These are phyloP conservation scores for Phytophthora vignae DNA, from an alignment of 352 stramenopile genomes.

Conservation along the genomic window DNA sequence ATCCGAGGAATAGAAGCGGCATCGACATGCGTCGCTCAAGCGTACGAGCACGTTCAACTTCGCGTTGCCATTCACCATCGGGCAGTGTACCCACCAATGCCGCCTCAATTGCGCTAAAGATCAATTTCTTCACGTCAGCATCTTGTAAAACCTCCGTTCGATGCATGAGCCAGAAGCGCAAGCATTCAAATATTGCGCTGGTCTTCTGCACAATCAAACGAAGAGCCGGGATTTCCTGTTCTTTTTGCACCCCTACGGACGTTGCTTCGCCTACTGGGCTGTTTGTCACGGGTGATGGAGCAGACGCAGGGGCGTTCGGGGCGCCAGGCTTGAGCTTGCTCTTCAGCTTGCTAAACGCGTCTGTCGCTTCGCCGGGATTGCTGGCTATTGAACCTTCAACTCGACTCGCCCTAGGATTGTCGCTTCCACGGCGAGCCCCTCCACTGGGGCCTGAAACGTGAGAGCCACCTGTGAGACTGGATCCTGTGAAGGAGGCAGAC, in stretches of 20 bases:
- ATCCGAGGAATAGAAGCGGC: constrained; percentile 82
- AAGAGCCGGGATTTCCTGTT: constrained; percentile 76
- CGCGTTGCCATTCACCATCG: constrained; percentile 80
- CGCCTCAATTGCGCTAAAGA: constrained; percentile 88
- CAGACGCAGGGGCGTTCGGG: constrained; percentile 38
- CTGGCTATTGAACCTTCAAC: constrained; percentile 39
- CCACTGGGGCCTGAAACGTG: constrained; percentile 14
- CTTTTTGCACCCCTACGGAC: constrained; percentile 20
- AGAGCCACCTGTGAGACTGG: constrained; percentile 35
- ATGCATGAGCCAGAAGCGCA: constrained; percentile 89
- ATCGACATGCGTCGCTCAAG: constrained; percentile 79
- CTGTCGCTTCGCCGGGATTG: constrained; percentile 45
- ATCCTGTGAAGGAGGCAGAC: constrained; percentile 42
- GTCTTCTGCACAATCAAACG: constrained; percentile 87
- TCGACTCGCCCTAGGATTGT: constrained; percentile 54
- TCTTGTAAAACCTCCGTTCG: constrained; percentile 79
- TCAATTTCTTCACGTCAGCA: constrained; percentile 80
- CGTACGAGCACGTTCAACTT: constrained; percentile 78
- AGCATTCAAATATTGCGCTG: constrained; percentile 84
- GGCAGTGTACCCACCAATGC: constrained; percentile 84
- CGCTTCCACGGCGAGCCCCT: constrained; percentile 49
- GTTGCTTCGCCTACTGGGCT: constrained; percentile 27
- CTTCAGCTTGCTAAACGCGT: constrained; percentile 79
- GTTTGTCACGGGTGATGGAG: constrained; percentile 49
- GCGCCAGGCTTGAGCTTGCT: constrained; percentile 59